phyloP scores from a whole-genome alignment of 2,329 filamentous ascomycete genomes.

The Neopestalotiopsis clavispora region DNA sequence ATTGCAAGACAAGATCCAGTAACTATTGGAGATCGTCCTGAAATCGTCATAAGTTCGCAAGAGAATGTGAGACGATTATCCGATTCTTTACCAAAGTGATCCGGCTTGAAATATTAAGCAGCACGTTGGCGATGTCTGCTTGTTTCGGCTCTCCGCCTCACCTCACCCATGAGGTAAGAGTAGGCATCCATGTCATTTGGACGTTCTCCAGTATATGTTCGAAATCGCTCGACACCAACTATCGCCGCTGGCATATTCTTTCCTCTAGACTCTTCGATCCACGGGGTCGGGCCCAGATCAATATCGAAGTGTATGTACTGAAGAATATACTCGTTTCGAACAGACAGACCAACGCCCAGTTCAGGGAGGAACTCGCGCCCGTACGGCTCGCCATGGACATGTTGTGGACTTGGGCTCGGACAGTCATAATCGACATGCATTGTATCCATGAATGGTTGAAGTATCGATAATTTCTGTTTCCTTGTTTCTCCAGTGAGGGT shows the following conservation, averaged over 20 bases:
- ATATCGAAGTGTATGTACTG: conserved; percentile 18
- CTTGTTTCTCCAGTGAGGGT: no score
- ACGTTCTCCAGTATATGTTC: no score
- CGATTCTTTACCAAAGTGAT: no score
- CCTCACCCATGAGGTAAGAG: no score
- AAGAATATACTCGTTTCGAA: neutral
- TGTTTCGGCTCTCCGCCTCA: no score
- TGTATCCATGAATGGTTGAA: conserved; percentile 4
- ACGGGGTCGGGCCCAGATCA: neutral
- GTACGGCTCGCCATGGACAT: neutral
- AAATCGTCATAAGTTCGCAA: neutral
- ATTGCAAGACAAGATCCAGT: neutral
- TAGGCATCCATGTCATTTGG: no score
- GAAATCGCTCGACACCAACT: no score
- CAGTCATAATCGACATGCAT: conserved; percentile 18
- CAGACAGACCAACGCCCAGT: conserved; percentile 4
- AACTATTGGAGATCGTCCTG: neutral
- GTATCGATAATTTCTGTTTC: no score
- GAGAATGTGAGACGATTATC: no score
- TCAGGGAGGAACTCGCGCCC: neutral
- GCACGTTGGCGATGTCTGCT: no score
- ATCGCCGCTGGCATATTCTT: no score
- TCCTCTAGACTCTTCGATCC: neutral
- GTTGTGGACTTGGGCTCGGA: conserved; percentile 11
- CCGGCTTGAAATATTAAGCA: no score